Base-by-base conservation (phyloP, 768 basidiomycete genomes). In the Pisolithus marmoratus region DNA sequence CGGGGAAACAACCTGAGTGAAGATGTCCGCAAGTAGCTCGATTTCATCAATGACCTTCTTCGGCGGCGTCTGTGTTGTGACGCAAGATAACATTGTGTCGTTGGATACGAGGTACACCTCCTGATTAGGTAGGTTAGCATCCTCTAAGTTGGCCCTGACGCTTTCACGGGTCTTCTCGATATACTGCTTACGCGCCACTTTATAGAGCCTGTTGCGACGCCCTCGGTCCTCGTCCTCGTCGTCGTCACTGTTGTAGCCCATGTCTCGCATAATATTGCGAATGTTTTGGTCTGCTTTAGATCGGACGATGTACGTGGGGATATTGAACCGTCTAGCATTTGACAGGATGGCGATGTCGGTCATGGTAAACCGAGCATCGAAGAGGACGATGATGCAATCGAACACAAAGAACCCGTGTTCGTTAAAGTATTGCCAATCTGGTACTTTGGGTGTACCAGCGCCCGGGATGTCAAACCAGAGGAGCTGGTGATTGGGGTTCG, bases 401-500 rank as follows among this genome's bases (percentile, higher is more conserved):
- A 72, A 72, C 50, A 69, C 59, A 46, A 63, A 72, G 29, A 72
- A 61, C 11, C 71, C 71, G 43, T 72, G 67, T 11, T 65, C 60
- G 31, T 70, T 70, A 54, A 73, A 72, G 52, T 72, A 73, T 36
- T 69, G 62, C 68, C 68, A 72, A 48, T 68, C 69, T 19, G 67
- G 62, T 44, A 70, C 55, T 37, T 57, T 62, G n/a, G 66, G 50
- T 2, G 72, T 72, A 7, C 67, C 70, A 8, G 71, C 70, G 15
- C 71, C 71, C 0, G 71, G 72, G 24, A 72, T 51, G 36, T 72
- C 71, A 46, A 68, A 73, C 71, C 72, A 73, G 19, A 62, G 60
- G 40, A 66, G 53, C 0, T 55, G 42, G 6, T 63, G 51, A 23
- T 50, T 62, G 7, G 61, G 51, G 19, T 48, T 64, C 17, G 62